A percentile compares a stretch with the other conserved stretches of the same genome.
Conservation (phyloP, 805 yeast species). For the Candida hispaniensis region DNA sequence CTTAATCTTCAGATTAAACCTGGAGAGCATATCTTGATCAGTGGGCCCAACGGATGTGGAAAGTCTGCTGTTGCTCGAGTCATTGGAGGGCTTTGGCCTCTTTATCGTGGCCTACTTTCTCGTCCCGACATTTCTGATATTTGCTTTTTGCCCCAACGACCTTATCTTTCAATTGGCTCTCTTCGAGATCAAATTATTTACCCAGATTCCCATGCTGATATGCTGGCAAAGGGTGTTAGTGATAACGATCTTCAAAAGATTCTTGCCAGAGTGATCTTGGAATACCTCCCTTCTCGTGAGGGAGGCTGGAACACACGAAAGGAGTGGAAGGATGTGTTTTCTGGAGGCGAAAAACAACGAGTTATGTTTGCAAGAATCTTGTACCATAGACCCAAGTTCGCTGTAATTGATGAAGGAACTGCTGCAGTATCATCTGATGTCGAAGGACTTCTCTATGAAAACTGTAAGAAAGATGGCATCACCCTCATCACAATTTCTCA, state of each 20-base stretch:
- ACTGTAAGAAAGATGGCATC: slow-evolving; percentile 56
- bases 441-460: slow-evolving; percentile 75
- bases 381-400: slow-evolving; percentile 70
- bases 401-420: slow-evolving; percentile 86
- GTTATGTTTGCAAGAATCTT: slow-evolving; percentile 77
- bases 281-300: slow-evolving; percentile 61
- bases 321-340: slow-evolving; percentile 83
- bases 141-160: slow-evolving; percentile 72
- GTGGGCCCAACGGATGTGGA: slow-evolving; percentile 86
- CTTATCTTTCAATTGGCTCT: slow-evolving; percentile 71
- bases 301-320: slow-evolving; percentile 39
- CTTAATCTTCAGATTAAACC: slow-evolving; percentile 51
- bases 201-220: slow-evolving; percentile 68
- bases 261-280: slow-evolving; percentile 66
- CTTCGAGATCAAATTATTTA: slow-evolving; percentile 86
- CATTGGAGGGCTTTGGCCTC: slow-evolving; percentile 86
- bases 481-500: slow-evolving; percentile 76
- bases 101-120: slow-evolving; percentile 69
- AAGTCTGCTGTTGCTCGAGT: slow-evolving; percentile 78
- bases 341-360: slow-evolving; percentile 95
- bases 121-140: slow-evolving; percentile 59
- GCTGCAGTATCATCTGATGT: slow-evolving; percentile 84
- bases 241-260: slow-evolving; percentile 62
- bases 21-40: slow-evolving; percentile 61
- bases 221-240: slow-evolving; percentile 57